A percentile compares a stretch with the other conserved stretches of the same genome.
phyloP scores from a whole-genome alignment of 2,329 filamentous ascomycete genomes.

The Chaetomium olivaceum region DNA sequence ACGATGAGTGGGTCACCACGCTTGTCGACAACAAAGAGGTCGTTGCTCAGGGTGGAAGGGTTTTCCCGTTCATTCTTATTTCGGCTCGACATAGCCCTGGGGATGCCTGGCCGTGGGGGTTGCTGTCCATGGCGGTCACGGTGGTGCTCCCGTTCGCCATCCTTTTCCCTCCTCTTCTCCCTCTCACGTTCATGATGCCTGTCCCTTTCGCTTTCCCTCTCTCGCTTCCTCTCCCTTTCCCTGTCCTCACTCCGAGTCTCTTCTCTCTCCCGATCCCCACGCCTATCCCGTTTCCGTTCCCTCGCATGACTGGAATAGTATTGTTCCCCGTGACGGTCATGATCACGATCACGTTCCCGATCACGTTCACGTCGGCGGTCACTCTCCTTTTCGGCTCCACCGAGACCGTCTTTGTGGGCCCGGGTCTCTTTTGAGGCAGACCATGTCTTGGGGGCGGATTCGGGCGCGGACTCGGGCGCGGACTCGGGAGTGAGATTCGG shows the following conservation, averaged over 20 bases:
- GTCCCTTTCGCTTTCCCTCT: constrained; percentile 4
- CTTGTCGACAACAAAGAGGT: constrained; percentile 64
- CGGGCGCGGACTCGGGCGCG: constrained; percentile 12
- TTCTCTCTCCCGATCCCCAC: not conserved
- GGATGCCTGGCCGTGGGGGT: not conserved
- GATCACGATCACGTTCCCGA: constrained; percentile 9
- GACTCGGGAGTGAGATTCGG: constrained; percentile 26
- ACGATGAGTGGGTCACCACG: constrained; percentile 76
- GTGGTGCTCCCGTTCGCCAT: constrained; percentile 1
- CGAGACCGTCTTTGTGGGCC: not conserved
- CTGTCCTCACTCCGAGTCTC: not conserved
- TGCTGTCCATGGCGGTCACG: constrained; percentile 7
- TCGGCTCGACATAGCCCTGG: not conserved
- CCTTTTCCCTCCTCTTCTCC: not conserved
- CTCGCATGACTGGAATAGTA: constrained; percentile 1
- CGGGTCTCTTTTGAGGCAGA: constrained; percentile 5
- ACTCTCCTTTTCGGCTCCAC: not conserved
- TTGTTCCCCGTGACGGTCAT: not conserved
- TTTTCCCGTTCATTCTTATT: not conserved
- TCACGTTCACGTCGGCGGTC: constrained; percentile 1
- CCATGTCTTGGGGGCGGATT: constrained; percentile 8
- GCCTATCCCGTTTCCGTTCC: not conserved
- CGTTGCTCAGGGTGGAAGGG: constrained; percentile 6
- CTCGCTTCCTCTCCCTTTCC: not conserved
- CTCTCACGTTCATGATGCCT: not conserved